Base-by-base conservation (phyloP, 192 early-diverging fungal genomes). In the Coemansia reversa region DNA sequence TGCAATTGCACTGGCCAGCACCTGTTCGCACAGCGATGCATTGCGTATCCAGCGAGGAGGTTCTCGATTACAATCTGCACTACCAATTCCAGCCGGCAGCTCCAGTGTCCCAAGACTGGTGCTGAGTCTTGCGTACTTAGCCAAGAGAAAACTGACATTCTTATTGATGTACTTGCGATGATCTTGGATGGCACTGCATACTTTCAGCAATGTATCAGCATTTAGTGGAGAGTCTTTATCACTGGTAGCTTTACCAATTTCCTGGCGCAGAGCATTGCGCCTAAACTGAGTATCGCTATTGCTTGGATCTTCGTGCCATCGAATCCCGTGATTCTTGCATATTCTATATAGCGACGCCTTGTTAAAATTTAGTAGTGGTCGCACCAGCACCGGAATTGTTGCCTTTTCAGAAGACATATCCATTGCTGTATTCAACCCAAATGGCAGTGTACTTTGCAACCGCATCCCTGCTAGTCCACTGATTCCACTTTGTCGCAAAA, bases 231-330 rank as follows among this genome's bases (percentile, higher is more conserved):
- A 72, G 19, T 45, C 27, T 39, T 52, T 30, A 11, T 55, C 19
- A 5, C 18, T 25, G n/a, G 30, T 54, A 5, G 58, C 69, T 1
- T 51, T 42, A 25, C 19, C 8, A 22, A 81, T 76, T 4, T 62
- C 48, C 52, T 67, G 61, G n/a, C 79, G 73, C 47, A 81, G 60
- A 23, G 19, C 25, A 51, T 81, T 81, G 23, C 79, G 65, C 29
- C 54, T 53, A 51, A 81, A 66, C 50, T 70, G 57, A 14, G 52
- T 56, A 33, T 76, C 74, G 27, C 20, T 35, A 54, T 82, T 82
- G 57, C 74, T 76, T n/a, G 60, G 51, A 39, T 82, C 79, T 49
- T 82, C 79, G 23, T 66, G 55, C 79, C 79, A 82, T 23, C 45
- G 57, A 19, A 82, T 74, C 7, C 54, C 39, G 19, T 55, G 48